These are phyloP conservation scores for Melocanna baccifera DNA, from an alignment of 176 grass and related monocot species.

Conservation along the genomic window DNA sequence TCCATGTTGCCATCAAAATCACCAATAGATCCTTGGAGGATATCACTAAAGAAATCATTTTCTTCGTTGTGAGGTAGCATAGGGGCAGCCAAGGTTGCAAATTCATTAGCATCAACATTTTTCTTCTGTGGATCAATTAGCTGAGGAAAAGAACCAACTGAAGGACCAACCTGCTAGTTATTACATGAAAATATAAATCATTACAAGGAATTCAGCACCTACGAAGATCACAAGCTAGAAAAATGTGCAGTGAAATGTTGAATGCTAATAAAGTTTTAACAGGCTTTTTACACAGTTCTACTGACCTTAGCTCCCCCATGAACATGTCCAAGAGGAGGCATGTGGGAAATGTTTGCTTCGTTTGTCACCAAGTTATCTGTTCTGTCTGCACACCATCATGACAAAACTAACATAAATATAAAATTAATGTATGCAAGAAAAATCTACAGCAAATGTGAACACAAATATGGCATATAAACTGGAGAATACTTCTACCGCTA, in stretches of 20 bases:
- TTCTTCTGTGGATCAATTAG: slow-evolving; percentile 7
- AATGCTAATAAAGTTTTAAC: not conserved
- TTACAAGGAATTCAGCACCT: not conserved
- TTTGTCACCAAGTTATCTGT: slow-evolving; percentile 12
- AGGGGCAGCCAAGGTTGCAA: not conserved
- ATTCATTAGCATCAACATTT: not conserved
- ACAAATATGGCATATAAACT: too few relatives aligned
- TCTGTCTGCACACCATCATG: too few relatives aligned
- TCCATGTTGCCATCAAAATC: slow-evolving; percentile 20
- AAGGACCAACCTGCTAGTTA: slow-evolving; percentile 43
- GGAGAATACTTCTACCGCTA: too few relatives aligned
- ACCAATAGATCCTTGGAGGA: slow-evolving; percentile 1
- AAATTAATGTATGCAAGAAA: too few relatives aligned
- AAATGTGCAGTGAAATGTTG: not conserved
- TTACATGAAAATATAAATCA: not conserved
- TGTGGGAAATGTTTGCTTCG: slow-evolving; percentile 4
- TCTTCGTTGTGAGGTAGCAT: slow-evolving; percentile 1
- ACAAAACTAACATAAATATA: too few relatives aligned
- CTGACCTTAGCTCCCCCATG: slow-evolving; percentile 40
- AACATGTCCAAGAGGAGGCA: slow-evolving; percentile 15
- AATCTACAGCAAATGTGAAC: too few relatives aligned
- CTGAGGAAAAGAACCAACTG: not conserved
- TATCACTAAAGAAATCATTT: not conserved
- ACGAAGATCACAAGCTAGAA: not conserved
- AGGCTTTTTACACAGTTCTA: not conserved